Evolutionary conservation across 768 basidiomycete genomes (phyloP).

Genomic region (Tulasnella sp.): DNA sequence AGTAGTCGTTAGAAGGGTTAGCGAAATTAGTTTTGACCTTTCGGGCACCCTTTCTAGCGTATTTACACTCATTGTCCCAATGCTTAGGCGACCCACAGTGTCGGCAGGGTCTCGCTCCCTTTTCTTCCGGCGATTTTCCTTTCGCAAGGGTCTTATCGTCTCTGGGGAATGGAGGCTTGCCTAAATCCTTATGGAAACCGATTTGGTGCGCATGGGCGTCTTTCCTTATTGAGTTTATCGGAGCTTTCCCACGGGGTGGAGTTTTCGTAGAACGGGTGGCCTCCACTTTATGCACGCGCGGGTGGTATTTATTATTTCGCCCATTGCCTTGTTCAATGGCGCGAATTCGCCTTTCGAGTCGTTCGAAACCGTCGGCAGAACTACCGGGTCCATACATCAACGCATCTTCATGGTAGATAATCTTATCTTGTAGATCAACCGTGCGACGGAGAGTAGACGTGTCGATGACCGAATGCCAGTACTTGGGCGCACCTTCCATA

Average conservation of each 20-base stretch:
- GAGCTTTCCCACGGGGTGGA: too few relatives aligned
- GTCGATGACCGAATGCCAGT: conserved; percentile 27
- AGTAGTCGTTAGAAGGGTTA: not conserved
- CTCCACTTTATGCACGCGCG: not conserved
- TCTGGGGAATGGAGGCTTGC: conserved; percentile 40
- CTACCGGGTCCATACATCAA: too few relatives aligned
- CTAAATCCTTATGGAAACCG: conserved; percentile 20
- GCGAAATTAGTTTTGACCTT: conserved; percentile 40
- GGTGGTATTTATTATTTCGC: not conserved
- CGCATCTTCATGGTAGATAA: not conserved
- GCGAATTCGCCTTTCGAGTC: not conserved
- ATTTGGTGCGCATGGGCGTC: conserved; percentile 24
- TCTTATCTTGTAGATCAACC: conserved; percentile 6
- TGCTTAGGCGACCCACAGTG: conserved; percentile 43
- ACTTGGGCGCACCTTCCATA: conserved; percentile 42
- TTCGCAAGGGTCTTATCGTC: conserved; percentile 40
- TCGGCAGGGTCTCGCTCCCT: conserved; percentile 44
- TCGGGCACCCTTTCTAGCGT: conserved; percentile 39
- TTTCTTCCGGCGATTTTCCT: conserved; percentile 37
- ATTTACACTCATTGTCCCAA: conserved; percentile 41
- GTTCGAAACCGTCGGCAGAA: not conserved
- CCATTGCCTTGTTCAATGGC: not conserved
- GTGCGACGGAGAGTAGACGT: not conserved
- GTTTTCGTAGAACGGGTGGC: not conserved
- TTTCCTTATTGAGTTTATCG: not conserved